These are phyloP conservation scores for Iberis pinnata DNA, from an alignment of 345 rosid genomes.

Conservation along the genomic window DNA sequence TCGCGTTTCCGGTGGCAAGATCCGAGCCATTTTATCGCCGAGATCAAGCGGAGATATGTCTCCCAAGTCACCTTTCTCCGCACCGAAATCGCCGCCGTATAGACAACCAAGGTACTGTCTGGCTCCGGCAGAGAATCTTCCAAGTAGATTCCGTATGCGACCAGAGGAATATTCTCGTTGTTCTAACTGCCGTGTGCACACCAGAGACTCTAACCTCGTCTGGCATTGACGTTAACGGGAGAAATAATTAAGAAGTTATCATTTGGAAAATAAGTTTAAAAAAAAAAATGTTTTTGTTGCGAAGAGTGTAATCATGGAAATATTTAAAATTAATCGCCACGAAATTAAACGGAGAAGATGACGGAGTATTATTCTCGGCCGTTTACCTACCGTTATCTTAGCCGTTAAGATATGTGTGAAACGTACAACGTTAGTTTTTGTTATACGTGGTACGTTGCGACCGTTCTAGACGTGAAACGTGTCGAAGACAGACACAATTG, in stretches of 20 bases:
- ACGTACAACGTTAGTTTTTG: conserved; percentile 22
- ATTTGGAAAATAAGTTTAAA: too few relatives aligned
- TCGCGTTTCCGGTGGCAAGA: conserved; percentile 22
- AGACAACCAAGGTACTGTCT: conserved; percentile 1
- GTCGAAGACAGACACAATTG: neutral
- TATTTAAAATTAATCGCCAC: neutral
- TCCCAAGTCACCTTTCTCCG: conserved; percentile 25
- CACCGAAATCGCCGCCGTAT: conserved; percentile 11
- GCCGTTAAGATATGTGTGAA: conserved; percentile 23
- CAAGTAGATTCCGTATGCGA: conserved; percentile 14
- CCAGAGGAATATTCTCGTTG: conserved; percentile 24
- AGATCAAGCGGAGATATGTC: conserved; percentile 19
- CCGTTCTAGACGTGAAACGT: conserved; percentile 27
- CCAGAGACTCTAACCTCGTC: conserved; percentile 24
- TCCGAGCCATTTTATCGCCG: conserved; percentile 25
- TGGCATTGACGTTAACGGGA: conserved; percentile 13
- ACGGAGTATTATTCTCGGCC: neutral
- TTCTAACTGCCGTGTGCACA: conserved; percentile 21
- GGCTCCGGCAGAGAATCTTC: conserved; percentile 19
- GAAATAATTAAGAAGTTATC: too few relatives aligned
- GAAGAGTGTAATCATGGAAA: too few relatives aligned
- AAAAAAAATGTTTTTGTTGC: too few relatives aligned
- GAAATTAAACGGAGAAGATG: conserved; percentile 8
- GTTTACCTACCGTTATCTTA: conserved; percentile 14
- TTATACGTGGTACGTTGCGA: conserved; percentile 30